phyloP scores from a whole-genome alignment of 164 flowering plant species.

The Dillenia turbinata region DNA sequence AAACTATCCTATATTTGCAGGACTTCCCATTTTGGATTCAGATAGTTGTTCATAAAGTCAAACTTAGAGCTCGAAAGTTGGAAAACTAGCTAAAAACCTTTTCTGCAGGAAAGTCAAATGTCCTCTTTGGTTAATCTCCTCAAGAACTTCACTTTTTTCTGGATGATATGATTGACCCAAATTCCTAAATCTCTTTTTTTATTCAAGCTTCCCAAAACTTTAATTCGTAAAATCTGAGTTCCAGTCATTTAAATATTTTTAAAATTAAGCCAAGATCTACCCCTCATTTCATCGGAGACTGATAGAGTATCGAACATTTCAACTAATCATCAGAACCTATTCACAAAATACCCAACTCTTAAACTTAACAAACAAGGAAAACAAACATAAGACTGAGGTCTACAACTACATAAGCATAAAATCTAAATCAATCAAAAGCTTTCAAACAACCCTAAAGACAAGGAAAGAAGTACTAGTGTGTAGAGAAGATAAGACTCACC shows the following conservation, averaged over 20 bases:
- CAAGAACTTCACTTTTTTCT: neutral
- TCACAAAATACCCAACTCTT: neutral
- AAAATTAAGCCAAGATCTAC: no score
- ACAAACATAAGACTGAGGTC: no score
- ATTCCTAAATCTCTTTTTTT: neutral
- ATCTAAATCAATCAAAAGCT: neutral
- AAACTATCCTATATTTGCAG: neutral
- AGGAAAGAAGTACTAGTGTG: neutral
- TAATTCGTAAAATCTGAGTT: neutral
- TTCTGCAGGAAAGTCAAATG: neutral
- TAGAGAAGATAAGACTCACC: slow-evolving; percentile 16
- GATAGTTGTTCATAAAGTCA: neutral
- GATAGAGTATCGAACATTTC: no score
- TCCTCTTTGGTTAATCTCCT: neutral
- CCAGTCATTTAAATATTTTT: no score
- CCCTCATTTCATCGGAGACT: no score
- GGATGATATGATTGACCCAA: slow-evolving; percentile 1
- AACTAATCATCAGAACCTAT: neutral
- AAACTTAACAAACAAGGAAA: no score
- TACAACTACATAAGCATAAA: no score
- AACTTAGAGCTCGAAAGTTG: neutral
- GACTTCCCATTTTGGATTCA: no score
- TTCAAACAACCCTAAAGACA: neutral
- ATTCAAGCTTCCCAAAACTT: neutral
- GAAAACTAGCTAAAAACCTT: neutral